A percentile compares a stretch with the other conserved stretches of the same genome.
phyloP scores from a whole-genome alignment of 2,329 filamentous ascomycete species.

The Neonectria punicea region DNA sequence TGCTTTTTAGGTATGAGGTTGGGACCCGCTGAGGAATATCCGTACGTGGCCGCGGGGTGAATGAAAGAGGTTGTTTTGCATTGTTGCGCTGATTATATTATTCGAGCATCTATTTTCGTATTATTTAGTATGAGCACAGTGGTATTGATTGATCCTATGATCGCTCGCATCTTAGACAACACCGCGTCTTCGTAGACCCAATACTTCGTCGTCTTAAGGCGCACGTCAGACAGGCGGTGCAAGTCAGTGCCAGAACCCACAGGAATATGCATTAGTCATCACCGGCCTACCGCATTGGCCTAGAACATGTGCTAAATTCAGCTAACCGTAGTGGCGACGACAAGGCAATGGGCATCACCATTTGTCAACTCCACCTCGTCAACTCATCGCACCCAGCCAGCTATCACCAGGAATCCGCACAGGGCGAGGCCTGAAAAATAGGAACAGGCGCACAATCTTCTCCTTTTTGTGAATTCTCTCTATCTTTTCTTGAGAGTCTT shows the following conservation, averaged over 20 bases:
- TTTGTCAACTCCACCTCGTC: constrained; percentile 21
- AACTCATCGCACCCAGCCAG: constrained; percentile 12
- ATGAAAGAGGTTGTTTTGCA: not conserved
- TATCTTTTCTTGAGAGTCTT: not conserved
- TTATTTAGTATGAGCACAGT: not conserved
- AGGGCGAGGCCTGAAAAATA: not conserved
- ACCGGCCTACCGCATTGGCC: not conserved
- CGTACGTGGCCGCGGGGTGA: not conserved
- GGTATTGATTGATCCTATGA: no score
- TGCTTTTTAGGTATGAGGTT: not conserved
- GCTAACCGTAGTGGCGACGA: not conserved
- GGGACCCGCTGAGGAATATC: not conserved
- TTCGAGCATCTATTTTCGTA: not conserved
- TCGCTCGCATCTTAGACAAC: not conserved
- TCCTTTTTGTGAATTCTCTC: not conserved
- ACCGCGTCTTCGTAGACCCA: no score
- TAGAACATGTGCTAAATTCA: constrained; percentile 5
- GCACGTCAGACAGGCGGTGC: not conserved
- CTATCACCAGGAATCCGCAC: constrained; percentile 2
- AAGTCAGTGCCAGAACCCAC: not conserved
- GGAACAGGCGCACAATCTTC: not conserved
- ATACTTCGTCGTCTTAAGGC: no score
- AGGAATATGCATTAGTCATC: not conserved
- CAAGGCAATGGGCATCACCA: constrained; percentile 7
- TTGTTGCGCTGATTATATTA: not conserved